Conservation (phyloP, 2,329 filamentous ascomycete genomes). For the Fusarium sp. region DNA sequence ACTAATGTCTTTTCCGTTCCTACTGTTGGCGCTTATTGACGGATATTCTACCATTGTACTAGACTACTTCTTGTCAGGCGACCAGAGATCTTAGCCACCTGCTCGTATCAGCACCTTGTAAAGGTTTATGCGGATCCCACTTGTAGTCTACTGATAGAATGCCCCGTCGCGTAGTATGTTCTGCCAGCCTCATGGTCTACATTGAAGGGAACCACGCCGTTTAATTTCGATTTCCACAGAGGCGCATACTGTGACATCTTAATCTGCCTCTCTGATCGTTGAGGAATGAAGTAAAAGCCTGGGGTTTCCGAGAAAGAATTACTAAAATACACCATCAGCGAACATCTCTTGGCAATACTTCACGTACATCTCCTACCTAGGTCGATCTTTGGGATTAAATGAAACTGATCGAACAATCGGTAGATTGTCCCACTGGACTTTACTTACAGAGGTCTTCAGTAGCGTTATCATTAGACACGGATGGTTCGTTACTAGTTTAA, state of each 20-base stretch:
- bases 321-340: background rate
- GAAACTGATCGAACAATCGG: too few species aligned
- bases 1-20: background rate
- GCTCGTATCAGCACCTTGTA: too few species aligned
- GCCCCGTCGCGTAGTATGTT: rapidly evolving
- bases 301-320: background rate
- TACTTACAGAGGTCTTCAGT: background rate
- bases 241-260: too few species aligned
- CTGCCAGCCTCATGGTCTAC: rapidly evolving
- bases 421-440: background rate
- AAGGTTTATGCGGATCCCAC: background rate
- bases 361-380: background rate
- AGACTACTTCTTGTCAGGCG: background rate
- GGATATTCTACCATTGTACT: background rate
- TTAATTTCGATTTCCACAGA: rapidly evolving
- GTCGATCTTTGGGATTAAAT: too few species aligned
- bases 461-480: background rate
- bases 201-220: rapidly evolving
- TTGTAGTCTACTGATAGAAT: background rate
- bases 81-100: background rate
- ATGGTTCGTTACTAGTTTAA: background rate
- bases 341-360: rapidly evolving
- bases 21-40: background rate
- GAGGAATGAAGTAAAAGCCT: background rate
- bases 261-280: too few species aligned